Conservation (phyloP, 345 rosid genomes). For the Arabidopsis arenosa region DNA sequence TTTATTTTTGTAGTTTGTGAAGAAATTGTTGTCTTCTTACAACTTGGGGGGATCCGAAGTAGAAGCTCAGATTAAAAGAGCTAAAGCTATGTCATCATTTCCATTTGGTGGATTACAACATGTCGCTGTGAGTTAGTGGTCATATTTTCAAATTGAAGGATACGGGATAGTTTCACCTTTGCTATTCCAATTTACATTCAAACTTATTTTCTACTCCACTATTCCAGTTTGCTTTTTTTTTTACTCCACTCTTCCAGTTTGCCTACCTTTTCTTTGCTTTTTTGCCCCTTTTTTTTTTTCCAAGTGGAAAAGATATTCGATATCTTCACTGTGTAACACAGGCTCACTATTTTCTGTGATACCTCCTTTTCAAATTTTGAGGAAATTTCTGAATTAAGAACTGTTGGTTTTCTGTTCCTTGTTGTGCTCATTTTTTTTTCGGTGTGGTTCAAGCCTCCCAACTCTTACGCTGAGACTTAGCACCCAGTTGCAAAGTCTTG, state of each 20-base stretch:
- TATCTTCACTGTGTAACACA: neutral
- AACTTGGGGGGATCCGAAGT: conserved; percentile 41
- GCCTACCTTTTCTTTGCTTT: neutral
- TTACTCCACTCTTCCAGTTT: neutral
- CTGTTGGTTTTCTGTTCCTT: neutral
- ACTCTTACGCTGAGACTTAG: conserved; percentile 23
- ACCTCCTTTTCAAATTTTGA: neutral
- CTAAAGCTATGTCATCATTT: conserved; percentile 44
- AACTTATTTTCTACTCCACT: neutral
- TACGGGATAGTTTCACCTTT: neutral
- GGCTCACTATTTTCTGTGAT: conserved; percentile 17
- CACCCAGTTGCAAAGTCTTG: conserved; percentile 43
- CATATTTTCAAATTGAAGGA: conserved; percentile 16
- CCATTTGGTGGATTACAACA: conserved; percentile 73
- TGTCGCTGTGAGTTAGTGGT: conserved; percentile 74
- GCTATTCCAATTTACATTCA: conserved; percentile 5
- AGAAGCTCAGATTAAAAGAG: conserved; percentile 33
- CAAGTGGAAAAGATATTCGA: neutral
- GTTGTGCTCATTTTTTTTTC: neutral
- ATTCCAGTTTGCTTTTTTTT: neutral
- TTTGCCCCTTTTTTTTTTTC: neutral
- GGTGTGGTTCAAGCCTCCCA: conserved; percentile 1
- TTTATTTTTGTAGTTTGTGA: conserved; percentile 57
- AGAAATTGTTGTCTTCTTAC: conserved; percentile 66
- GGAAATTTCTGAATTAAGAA: neutral